Percentiles rank a stretch among this genome's conserved stretches.
Evolutionary conservation across 768 basidiomycete species (phyloP).

Genomic region (Podaxis sp.): DNA sequence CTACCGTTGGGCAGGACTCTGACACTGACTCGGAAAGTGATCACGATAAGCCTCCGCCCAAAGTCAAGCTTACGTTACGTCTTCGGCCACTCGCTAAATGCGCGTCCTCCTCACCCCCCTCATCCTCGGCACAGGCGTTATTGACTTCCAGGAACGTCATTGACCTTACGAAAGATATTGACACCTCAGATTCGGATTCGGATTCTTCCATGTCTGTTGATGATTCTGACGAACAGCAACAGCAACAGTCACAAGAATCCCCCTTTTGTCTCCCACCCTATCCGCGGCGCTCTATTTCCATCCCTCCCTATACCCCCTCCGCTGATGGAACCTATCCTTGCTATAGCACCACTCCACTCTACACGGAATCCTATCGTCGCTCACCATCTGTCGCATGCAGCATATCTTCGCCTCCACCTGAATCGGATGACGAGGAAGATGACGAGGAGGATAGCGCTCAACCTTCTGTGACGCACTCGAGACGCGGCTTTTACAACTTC

Average conservation of each 20-base stretch:
- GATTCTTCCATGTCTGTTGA: constrained; percentile 40
- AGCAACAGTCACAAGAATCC: constrained; percentile 27
- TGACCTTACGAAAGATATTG: constrained; percentile 38
- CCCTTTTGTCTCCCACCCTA: constrained; percentile 52
- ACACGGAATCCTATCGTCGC: constrained; percentile 36
- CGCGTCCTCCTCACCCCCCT: constrained; percentile 11
- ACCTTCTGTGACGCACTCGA: constrained; percentile 36
- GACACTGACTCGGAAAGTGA: constrained; percentile 35
- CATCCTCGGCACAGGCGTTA: constrained; percentile 2
- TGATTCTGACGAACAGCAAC: constrained; percentile 34
- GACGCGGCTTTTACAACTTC: constrained; percentile 21
- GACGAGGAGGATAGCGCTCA: constrained; percentile 40
- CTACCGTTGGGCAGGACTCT: constrained; percentile 14
- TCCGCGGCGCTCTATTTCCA: constrained; percentile 53
- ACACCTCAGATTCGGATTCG: constrained; percentile 29
- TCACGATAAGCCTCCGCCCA: constrained; percentile 44
- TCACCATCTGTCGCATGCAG: constrained; percentile 57
- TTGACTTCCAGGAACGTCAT: constrained; percentile 19
- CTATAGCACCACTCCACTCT: constrained; percentile 22
- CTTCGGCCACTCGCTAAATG: constrained; percentile 32
- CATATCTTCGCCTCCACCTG: constrained; percentile 64
- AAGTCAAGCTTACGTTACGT: constrained; percentile 67
- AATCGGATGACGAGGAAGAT: constrained; percentile 56
- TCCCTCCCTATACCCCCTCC: constrained; percentile 50
- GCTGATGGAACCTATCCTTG: constrained; percentile 30